Conservation (phyloP, 805 yeast species). For the Lipomyces anomalus region DNA sequence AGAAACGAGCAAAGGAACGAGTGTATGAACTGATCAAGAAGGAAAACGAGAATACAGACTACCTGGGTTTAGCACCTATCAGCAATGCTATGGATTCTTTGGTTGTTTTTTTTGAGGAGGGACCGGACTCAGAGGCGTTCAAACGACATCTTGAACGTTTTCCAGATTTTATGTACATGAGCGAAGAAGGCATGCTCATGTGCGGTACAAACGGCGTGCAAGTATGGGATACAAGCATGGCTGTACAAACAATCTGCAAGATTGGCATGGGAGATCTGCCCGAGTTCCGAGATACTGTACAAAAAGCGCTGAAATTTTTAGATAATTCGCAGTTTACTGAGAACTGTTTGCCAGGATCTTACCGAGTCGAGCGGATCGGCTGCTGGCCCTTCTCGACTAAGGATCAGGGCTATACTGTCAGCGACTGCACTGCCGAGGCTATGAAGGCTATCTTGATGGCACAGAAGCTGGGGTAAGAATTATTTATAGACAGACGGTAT, state of each 20-base stretch:
- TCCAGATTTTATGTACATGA: constrained; percentile 73
- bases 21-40: constrained; percentile 62
- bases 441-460: constrained; percentile 92
- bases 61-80: constrained; percentile 88
- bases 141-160: constrained; percentile 50
- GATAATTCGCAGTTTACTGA: constrained; percentile 79
- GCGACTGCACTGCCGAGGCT: constrained; percentile 96
- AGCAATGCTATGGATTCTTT: constrained; percentile 78
- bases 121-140: constrained; percentile 58
- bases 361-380: constrained; percentile 76
- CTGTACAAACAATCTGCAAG: constrained; percentile 71
- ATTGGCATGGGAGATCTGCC: constrained; percentile 73
- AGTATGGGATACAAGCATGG: constrained; percentile 94
- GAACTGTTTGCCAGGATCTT: constrained; percentile 70
- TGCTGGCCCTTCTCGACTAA: constrained; percentile 97
- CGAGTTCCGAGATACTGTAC: constrained; percentile 58
- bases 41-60: constrained; percentile 72
- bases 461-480: constrained; percentile 55
- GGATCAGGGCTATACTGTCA: constrained; percentile 91
- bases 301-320: constrained; percentile 63
- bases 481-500: neutral
- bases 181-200: constrained; percentile 84
- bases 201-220: constrained; percentile 98
- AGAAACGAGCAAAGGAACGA: constrained; percentile 44
- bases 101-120: constrained; percentile 65